Evolutionary conservation across 108 stramenopile species (phyloP).

Genomic region (Cyclotella kingstonii): DNA sequence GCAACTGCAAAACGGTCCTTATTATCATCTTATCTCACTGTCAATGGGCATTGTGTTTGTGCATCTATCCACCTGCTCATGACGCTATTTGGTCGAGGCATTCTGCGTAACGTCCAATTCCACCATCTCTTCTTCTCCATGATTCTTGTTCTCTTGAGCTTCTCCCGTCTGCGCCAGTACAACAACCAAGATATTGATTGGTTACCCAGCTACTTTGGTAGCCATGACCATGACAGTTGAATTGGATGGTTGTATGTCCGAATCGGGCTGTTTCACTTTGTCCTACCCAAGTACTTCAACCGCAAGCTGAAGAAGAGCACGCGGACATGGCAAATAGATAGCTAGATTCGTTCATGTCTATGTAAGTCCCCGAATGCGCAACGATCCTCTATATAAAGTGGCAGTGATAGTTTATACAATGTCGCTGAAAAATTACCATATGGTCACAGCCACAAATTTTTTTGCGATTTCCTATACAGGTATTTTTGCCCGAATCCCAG

Average conservation of each 20-base stretch:
- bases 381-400: too few relatives aligned
- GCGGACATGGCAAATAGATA: too few relatives aligned
- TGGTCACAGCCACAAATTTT: too few relatives aligned
- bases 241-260: conserved; percentile 26
- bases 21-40: background rate
- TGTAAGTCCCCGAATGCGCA: conserved; percentile 8
- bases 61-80: background rate
- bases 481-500: too few relatives aligned
- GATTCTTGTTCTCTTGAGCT: conserved; percentile 18
- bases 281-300: conserved; percentile 18
- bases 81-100: conserved; percentile 1
- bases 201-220: background rate
- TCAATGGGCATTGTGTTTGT: background rate
- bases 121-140: conserved; percentile 20
- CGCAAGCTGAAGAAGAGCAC: background rate
- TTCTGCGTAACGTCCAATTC: conserved; percentile 40
- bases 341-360: background rate
- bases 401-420: too few relatives aligned
- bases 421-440: too few relatives aligned
- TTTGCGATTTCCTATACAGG: too few relatives aligned
- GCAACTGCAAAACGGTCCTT: too few relatives aligned
- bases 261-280: conserved; percentile 28
- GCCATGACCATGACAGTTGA: background rate
- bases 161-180: conserved; percentile 20
- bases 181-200: background rate